Evolutionary conservation across 441 rosid genomes (phyloP).

Genomic region (Melastoma candidum): DNA sequence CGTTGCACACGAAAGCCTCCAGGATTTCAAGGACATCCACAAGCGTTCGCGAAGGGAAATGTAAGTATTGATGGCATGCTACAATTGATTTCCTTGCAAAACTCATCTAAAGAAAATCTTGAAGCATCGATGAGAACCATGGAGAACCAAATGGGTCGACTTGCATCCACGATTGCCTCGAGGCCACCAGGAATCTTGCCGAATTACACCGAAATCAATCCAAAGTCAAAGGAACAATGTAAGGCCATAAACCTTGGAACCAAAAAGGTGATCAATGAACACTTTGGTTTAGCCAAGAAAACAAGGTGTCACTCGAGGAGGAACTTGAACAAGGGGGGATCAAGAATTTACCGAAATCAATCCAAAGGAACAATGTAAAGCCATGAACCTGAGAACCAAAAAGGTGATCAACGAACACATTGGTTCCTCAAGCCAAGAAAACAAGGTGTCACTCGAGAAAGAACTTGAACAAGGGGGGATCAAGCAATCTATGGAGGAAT

Average conservation of each 20-base stretch:
- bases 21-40: neutral
- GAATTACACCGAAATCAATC: neutral
- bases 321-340: no score
- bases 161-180: no score
- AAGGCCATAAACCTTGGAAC: neutral
- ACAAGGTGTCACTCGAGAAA: no score
- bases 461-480: no score
- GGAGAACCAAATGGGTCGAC: no score
- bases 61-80: neutral
- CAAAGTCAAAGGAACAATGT: neutral
- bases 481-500: no score
- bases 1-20: neutral
- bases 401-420: neutral
- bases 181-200: neutral
- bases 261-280: neutral
- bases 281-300: no score
- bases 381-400: slow-evolving; percentile 1
- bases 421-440: no score
- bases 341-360: neutral
- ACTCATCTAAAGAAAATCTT: neutral
- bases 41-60: neutral
- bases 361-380: neutral
- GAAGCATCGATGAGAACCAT: neutral
- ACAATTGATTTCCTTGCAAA: neutral
- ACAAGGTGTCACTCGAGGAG: no score